A percentile compares a stretch with the other conserved stretches of the same genome.
Conservation (phyloP, 257 asterid genomes). For the Fraxinus cuspidata region DNA sequence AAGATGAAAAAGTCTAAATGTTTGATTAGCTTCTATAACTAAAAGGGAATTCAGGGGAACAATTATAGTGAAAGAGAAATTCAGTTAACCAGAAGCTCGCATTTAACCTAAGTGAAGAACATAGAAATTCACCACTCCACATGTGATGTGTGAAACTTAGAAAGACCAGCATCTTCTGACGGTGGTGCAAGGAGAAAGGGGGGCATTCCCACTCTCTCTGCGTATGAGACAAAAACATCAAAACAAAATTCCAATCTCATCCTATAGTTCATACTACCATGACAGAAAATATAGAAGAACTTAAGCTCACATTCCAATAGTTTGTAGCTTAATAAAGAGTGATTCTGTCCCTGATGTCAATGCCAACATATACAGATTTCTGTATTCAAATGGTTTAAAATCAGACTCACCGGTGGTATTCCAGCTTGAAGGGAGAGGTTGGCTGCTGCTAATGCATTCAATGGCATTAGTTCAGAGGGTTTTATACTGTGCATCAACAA, state of each 20-base stretch:
- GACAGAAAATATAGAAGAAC: not conserved
- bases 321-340: conserved; percentile 5
- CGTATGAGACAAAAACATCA: not conserved
- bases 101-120: not conserved
- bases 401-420: conserved; percentile 78
- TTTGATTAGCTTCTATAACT: not conserved
- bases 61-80: not conserved
- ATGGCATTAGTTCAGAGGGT: conserved; percentile 91
- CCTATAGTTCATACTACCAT: not conserved
- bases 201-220: not conserved
- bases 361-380: not conserved
- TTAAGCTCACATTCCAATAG: not conserved
- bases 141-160: not conserved
- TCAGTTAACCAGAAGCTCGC: not conserved
- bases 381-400: conserved; percentile 25
- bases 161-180: not conserved
- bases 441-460: conserved; percentile 96
- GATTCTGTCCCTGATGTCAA: conserved; percentile 11
- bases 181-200: not conserved
- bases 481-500: conserved; percentile 92
- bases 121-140: not conserved
- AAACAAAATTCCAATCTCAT: not conserved
- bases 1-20: not conserved
- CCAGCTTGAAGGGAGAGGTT: conserved; percentile 96
- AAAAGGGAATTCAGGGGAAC: not conserved